Evolutionary conservation across 306 rosid genomes (phyloP).

Genomic region (Trifolium fragiferum): DNA sequence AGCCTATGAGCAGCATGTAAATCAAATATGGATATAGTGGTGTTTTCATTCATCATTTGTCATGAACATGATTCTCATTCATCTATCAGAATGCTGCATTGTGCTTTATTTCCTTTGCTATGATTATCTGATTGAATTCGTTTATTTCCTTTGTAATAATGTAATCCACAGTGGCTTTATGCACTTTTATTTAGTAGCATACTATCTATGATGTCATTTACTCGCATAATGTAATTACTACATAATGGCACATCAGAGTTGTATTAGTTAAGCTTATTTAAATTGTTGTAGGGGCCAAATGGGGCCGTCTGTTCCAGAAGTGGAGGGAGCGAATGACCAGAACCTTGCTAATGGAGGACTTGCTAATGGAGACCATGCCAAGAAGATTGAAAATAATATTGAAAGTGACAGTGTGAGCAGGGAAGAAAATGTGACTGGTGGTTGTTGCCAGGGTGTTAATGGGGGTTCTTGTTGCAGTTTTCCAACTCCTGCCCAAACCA

Average conservation of each 20-base stretch:
- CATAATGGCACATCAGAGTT: not conserved
- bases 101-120: constrained; percentile 1
- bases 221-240: not conserved
- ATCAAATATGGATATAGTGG: not conserved
- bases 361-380: constrained; percentile 15
- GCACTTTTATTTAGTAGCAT: constrained; percentile 3
- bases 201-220: constrained; percentile 22
- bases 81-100: not conserved
- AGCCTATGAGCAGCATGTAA: not conserved
- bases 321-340: constrained; percentile 34
- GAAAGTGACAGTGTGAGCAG: constrained; percentile 37
- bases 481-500: constrained; percentile 12
- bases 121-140: not conserved
- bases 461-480: constrained; percentile 80
- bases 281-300: constrained; percentile 50
- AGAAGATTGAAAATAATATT: constrained; percentile 22
- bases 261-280: constrained; percentile 5
- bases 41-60: not conserved
- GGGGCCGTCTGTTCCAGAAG: constrained; percentile 40
- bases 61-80: not conserved
- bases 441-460: constrained; percentile 68
- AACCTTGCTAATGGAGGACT: constrained; percentile 42
- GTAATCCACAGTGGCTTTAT: not conserved
- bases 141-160: not conserved
- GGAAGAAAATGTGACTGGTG: constrained; percentile 44